Percentiles rank a stretch among this genome's conserved stretches.
Conservation (phyloP, 2,329 filamentous ascomycete genomes). For the Ceratocystis papillata region DNA sequence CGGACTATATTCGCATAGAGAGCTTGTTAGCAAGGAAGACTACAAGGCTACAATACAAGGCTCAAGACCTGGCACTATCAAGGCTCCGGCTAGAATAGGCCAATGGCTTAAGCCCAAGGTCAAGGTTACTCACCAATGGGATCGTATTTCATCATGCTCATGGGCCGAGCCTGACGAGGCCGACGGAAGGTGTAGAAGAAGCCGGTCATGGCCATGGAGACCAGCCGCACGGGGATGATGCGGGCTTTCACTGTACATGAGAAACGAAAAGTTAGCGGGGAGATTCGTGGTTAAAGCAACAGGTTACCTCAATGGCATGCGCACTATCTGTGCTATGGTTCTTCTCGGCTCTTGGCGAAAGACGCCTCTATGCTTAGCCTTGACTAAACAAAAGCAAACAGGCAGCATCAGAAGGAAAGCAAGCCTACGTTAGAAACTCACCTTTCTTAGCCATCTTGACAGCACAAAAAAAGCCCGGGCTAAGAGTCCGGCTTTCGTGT, state of each 20-base stretch:
- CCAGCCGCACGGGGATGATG: constrained; percentile 80
- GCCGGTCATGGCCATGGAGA: constrained; percentile 98
- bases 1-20: constrained; percentile 49
- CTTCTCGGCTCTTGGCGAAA: too few species aligned
- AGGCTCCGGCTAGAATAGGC: background rate
- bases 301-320: too few species aligned
- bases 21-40: constrained; percentile 17
- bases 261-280: background rate
- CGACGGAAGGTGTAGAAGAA: constrained; percentile 90
- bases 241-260: constrained; percentile 65
- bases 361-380: background rate
- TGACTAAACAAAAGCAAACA: background rate
- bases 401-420: background rate
- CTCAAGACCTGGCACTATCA: too few species aligned
- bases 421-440: constrained; percentile 22
- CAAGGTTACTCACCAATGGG: constrained; percentile 59
- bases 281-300: too few species aligned
- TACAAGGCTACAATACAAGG: background rate
- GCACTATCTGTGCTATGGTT: too few species aligned
- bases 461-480: constrained; percentile 12
- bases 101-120: background rate
- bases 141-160: constrained; percentile 99
- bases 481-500: constrained; percentile 11
- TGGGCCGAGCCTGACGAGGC: constrained; percentile 65
- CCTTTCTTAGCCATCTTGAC: constrained; percentile 33